A percentile compares a stretch with the other conserved stretches of the same genome.
phyloP scores from a whole-genome alignment of 2,329 filamentous ascomycete genomes.

The Penicillium sp. region DNA sequence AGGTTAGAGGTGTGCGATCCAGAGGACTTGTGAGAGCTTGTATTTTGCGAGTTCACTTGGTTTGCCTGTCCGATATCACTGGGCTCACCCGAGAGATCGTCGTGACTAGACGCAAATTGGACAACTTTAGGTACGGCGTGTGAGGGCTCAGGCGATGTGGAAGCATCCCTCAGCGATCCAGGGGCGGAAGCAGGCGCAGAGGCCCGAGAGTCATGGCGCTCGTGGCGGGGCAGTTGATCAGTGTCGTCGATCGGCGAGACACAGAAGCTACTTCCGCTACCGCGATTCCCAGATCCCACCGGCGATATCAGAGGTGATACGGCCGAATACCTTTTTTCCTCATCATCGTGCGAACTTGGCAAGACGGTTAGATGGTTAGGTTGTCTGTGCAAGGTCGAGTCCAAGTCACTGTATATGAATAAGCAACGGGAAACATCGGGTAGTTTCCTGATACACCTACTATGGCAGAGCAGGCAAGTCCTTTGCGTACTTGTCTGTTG shows the following conservation, averaged over 20 bases:
- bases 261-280: constrained; percentile 24
- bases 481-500: constrained; percentile 29
- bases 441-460: constrained; percentile 8
- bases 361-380: neutral
- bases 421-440: neutral
- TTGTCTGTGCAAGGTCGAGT: constrained; percentile 3
- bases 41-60: constrained; percentile 54
- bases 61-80: constrained; percentile 55
- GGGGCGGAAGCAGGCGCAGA: constrained; percentile 8
- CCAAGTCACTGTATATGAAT: constrained; percentile 9
- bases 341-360: constrained; percentile 3
- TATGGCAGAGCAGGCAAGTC: constrained; percentile 30
- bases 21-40: constrained; percentile 28
- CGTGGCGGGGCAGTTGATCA: constrained; percentile 4
- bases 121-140: constrained; percentile 7
- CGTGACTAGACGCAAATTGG: constrained; percentile 30
- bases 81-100: constrained; percentile 65
- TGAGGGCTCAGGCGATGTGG: constrained; percentile 1
- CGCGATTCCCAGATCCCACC: neutral
- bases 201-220: constrained; percentile 1
- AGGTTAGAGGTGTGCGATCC: constrained; percentile 29
- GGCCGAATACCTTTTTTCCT: constrained; percentile 8
- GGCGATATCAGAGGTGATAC: constrained; percentile 20
- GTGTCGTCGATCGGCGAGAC: constrained; percentile 20
- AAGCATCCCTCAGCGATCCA: neutral